Evolutionary conservation across 140 eudicot genomes (phyloP).

Genomic region (Erigeron philadelphicus): DNA sequence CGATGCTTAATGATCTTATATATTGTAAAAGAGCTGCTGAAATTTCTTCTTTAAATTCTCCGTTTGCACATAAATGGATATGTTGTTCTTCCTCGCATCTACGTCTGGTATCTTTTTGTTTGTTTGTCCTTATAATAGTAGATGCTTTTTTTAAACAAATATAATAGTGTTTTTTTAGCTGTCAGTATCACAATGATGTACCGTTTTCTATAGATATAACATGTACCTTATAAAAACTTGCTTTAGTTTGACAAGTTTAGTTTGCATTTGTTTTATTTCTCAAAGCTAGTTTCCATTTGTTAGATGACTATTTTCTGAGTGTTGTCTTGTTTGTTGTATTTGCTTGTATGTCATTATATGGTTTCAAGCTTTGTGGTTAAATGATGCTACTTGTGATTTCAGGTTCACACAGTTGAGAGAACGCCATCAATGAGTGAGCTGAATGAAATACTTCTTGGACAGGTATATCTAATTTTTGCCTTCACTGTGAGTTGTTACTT

Average conservation of each 20-base stretch:
- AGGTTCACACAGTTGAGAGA: conserved; percentile 89
- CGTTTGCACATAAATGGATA: conserved; percentile 10
- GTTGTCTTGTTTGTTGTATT: conserved; percentile 3
- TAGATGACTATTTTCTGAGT: conserved; percentile 9
- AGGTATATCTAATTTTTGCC: conserved; percentile 47
- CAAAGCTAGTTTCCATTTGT: background rate
- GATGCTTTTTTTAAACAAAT: background rate
- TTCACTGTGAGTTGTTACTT: conserved; percentile 11
- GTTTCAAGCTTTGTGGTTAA: conserved; percentile 6
- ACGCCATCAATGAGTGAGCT: conserved; percentile 98
- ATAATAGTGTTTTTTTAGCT: background rate
- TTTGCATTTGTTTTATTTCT: background rate
- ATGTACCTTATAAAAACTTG: background rate
- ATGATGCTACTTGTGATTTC: conserved; percentile 31
- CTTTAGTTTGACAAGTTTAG: conserved; percentile 1
- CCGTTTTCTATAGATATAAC: background rate
- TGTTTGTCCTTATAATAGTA: background rate
- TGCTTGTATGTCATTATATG: conserved; percentile 16
- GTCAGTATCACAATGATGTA: background rate
- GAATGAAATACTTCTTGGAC: conserved; percentile 92
- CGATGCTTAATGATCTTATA: background rate
- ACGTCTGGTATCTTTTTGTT: background rate
- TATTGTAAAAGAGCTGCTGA: background rate
- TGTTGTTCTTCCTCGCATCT: background rate
- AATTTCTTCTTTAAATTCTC: conserved; percentile 9